Evolutionary conservation across 805 yeast species (phyloP).

Genomic region (Yueomyces sp.): DNA sequence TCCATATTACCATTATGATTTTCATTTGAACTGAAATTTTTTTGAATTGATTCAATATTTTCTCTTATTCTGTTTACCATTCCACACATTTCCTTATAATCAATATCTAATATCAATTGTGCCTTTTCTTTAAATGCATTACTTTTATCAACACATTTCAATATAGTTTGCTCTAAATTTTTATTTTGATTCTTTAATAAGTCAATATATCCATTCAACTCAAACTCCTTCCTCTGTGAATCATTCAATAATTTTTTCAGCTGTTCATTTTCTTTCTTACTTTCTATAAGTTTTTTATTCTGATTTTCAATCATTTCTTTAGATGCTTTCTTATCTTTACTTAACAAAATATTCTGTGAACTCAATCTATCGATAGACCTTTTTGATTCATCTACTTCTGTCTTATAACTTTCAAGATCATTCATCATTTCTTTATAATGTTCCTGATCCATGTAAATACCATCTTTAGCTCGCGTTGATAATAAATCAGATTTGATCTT

Average conservation of each 20-base stretch:
- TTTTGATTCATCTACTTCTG: constrained; percentile 35
- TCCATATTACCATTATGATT: constrained; percentile 7
- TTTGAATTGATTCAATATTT: constrained; percentile 3
- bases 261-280: constrained; percentile 13
- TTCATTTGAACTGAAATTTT: constrained; percentile 6
- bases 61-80: constrained; percentile 6
- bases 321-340: constrained; percentile 18
- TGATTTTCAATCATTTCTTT: constrained; percentile 17
- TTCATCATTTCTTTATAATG: constrained; percentile 41
- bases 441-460: constrained; percentile 46
- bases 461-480: constrained; percentile 49
- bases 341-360: constrained; percentile 24
- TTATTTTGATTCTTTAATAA: constrained; percentile 8
- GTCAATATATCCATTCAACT: constrained; percentile 11
- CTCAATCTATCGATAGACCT: constrained; percentile 29
- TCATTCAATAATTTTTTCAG: constrained; percentile 16
- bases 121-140: constrained; percentile 10
- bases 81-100: constrained; percentile 10
- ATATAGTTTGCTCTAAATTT: constrained; percentile 5
- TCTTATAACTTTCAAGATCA: constrained; percentile 35
- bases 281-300: constrained; percentile 12
- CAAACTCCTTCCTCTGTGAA: constrained; percentile 17
- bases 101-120: constrained; percentile 14
- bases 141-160: constrained; percentile 8
- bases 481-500: constrained; percentile 41